Conservation (phyloP, 1,139 yeast species). For the Saccharomyces hybrid region DNA sequence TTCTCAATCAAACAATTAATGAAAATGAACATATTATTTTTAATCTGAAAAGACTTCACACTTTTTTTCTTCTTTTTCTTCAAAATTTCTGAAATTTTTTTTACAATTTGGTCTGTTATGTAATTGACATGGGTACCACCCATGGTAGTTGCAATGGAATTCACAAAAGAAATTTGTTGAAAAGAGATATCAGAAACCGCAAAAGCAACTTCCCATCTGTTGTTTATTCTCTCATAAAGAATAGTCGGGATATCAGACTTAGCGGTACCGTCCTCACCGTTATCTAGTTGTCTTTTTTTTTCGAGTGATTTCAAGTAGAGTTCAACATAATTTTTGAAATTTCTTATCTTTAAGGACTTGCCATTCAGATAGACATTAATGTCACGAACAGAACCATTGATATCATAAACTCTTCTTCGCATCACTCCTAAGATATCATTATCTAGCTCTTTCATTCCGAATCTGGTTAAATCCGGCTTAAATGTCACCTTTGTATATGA, state of each 20-base stretch:
- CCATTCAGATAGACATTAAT: slow-evolving; percentile 76
- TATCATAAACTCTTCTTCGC: slow-evolving; percentile 89
- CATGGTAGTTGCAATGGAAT: slow-evolving; percentile 92
- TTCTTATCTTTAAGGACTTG: slow-evolving; percentile 56
- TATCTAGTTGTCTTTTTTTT: slow-evolving; percentile 33
- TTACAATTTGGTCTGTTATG: slow-evolving; percentile 76
- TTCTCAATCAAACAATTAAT: slow-evolving; percentile 90
- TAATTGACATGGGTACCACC: slow-evolving; percentile 96
- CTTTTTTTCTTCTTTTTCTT: slow-evolving; percentile 66
- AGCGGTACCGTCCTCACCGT: slow-evolving; percentile 34
- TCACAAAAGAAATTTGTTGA: slow-evolving; percentile 93
- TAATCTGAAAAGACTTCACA: slow-evolving; percentile 82
- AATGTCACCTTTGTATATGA: slow-evolving; percentile 87
- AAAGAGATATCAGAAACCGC: slow-evolving; percentile 87
- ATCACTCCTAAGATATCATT: slow-evolving; percentile 76
- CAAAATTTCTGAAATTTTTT: slow-evolving; percentile 62
- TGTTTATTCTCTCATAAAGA: slow-evolving; percentile 69
- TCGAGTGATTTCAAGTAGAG: slow-evolving; percentile 75
- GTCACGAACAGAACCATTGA: slow-evolving; percentile 91
- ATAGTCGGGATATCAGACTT: slow-evolving; percentile 50
- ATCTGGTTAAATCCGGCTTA: slow-evolving; percentile 79
- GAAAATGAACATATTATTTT: slow-evolving; percentile 83
- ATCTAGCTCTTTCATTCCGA: slow-evolving; percentile 77
- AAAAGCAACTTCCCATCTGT: slow-evolving; percentile 94
- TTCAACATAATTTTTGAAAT: slow-evolving; percentile 83